phyloP scores from a whole-genome alignment of 257 asterid species.

The Salvia miltiorrhiza region DNA sequence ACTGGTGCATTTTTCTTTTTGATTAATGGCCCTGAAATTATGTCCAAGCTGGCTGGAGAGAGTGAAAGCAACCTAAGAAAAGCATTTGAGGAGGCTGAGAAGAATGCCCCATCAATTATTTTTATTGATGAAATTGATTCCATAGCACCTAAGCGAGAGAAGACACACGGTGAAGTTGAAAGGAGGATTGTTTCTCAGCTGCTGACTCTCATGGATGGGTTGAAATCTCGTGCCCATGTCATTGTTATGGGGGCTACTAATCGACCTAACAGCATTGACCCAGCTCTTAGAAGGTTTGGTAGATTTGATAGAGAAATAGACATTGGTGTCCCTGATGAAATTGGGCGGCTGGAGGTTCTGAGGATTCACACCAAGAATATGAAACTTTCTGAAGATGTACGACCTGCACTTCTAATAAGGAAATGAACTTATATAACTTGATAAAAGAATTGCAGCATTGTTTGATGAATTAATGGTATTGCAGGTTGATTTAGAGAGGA shows the following conservation, averaged over 20 bases:
- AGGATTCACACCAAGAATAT: conserved; percentile 51
- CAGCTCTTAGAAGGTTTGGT: conserved; percentile 61
- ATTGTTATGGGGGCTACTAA: conserved; percentile 57
- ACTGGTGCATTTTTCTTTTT: conserved; percentile 56
- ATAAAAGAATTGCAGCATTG: not conserved
- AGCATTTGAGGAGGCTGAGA: conserved; percentile 64
- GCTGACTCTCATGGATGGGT: conserved; percentile 56
- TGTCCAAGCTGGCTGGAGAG: conserved; percentile 61
- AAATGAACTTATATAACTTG: not conserved
- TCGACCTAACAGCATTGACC: conserved; percentile 51
- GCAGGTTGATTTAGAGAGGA: conserved; percentile 59
- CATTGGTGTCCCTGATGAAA: conserved; percentile 59
- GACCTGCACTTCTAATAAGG: not conserved
- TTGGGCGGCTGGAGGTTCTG: conserved; percentile 55
- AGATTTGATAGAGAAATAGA: conserved; percentile 58
- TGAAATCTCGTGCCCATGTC: conserved; percentile 56
- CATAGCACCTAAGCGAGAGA: conserved; percentile 54
- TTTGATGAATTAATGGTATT: not conserved
- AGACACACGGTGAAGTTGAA: conserved; percentile 58
- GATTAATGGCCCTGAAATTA: conserved; percentile 55
- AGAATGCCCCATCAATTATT: conserved; percentile 52
- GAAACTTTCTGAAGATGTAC: conserved; percentile 51
- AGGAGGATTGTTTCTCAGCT: conserved; percentile 61
- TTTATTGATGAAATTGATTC: conserved; percentile 54
- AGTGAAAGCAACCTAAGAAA: conserved; percentile 58